phyloP scores from a whole-genome alignment of 345 rosid species.

The Citrus trifoliata region DNA sequence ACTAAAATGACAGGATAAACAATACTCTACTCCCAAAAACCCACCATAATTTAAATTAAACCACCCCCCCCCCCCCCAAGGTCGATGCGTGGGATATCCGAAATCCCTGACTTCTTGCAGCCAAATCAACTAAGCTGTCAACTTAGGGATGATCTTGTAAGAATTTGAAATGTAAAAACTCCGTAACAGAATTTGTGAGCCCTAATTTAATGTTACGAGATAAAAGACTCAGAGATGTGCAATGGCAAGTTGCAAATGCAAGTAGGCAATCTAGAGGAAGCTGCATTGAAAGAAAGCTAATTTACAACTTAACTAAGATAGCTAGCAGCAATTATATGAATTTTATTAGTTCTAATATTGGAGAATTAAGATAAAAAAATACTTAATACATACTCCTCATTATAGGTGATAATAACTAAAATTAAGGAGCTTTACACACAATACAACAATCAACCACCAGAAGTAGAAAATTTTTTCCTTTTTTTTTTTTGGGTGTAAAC shows the following conservation, averaged over 20 bases:
- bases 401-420: background rate
- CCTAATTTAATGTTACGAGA: background rate
- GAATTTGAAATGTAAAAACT: background rate
- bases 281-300: background rate
- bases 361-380: background rate
- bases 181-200: background rate
- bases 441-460: constrained; percentile 8
- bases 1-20: background rate
- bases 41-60: too few species aligned
- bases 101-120: background rate
- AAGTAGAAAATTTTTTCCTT: background rate
- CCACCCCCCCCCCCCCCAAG: background rate
- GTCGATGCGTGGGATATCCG: background rate
- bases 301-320: background rate
- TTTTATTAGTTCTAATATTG: background rate
- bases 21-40: background rate
- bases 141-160: background rate
- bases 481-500: background rate
- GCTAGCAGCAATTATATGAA: background rate
- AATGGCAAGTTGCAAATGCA: background rate
- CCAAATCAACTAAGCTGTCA: background rate
- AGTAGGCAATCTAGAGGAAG: background rate
- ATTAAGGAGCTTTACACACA: constrained; percentile 13
- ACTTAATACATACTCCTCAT: constrained; percentile 1
- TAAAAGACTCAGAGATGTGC: background rate